Conservation (phyloP, 139 green algal genomes). For the Chlorella sorokiniana region DNA sequence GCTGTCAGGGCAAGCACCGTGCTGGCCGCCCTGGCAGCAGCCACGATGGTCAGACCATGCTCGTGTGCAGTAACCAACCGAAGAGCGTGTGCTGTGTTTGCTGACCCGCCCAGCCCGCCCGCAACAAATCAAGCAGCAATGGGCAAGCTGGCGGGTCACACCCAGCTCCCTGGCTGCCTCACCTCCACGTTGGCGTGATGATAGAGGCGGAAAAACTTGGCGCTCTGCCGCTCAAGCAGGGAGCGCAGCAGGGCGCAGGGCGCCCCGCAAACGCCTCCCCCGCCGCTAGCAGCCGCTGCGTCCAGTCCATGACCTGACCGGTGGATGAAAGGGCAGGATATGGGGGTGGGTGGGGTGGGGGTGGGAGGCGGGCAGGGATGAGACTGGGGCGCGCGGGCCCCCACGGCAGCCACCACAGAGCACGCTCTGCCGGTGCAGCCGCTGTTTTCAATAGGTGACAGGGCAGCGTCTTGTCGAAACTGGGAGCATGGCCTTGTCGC, state of each 20-base stretch:
- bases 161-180: not conserved
- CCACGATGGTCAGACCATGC: too few species aligned
- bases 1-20: too few species aligned
- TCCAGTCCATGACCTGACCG: conserved; percentile 68
- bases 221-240: conserved; percentile 44
- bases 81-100: too few species aligned
- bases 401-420: not conserved
- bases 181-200: conserved; percentile 59
- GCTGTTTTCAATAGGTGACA: not conserved
- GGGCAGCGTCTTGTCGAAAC: not conserved
- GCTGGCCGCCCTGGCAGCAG: too few species aligned
- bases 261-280: conserved; percentile 52
- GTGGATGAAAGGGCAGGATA: not conserved
- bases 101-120: too few species aligned
- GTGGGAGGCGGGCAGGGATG: not conserved
- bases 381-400: too few species aligned
- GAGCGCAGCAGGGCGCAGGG: conserved; percentile 30
- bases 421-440: not conserved
- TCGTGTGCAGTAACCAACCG: too few species aligned
- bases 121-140: not conserved
- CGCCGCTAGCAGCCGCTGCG: conserved; percentile 44
- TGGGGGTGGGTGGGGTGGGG: not conserved
- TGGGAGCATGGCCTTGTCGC: too few species aligned
- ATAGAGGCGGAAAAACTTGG: conserved; percentile 54
- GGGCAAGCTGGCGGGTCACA: not conserved